These are phyloP conservation scores for Artemisia tridentata DNA, from an alignment of 129 eudicot species.

Conservation along the genomic window DNA sequence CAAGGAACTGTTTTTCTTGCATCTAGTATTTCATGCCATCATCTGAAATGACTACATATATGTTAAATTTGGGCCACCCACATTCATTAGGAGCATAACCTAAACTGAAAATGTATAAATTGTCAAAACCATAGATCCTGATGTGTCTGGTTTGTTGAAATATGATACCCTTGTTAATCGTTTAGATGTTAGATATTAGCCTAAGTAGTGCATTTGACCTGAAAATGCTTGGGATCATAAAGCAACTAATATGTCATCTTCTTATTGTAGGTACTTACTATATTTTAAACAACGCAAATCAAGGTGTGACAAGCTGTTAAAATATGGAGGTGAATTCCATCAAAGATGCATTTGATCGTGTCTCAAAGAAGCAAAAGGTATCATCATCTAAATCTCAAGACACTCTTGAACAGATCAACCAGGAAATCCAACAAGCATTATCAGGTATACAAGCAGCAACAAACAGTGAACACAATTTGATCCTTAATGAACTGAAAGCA, in stretches of 20 bases:
- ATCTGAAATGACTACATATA: no score
- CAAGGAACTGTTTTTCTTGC: no score
- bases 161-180: not conserved
- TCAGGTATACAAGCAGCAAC: constrained; percentile 48
- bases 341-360: constrained; percentile 93
- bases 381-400: constrained; percentile 74
- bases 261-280: constrained; percentile 23
- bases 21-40: no score
- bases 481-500: constrained; percentile 57
- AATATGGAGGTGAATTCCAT: constrained; percentile 73
- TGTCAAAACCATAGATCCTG: not conserved
- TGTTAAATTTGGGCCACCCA: not conserved
- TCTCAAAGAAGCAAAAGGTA: constrained; percentile 75
- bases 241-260: not conserved
- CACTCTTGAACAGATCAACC: constrained; percentile 54
- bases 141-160: not conserved
- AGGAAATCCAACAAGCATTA: constrained; percentile 65
- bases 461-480: constrained; percentile 36
- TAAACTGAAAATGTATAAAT: not conserved
- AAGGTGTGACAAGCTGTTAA: constrained; percentile 2
- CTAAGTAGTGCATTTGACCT: not conserved
- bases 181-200: not conserved
- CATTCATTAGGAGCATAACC: not conserved
- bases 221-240: not conserved
- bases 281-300: constrained; percentile 2